Evolutionary conservation across 768 basidiomycete genomes (phyloP), one percentile per base, ranked within the genome.

Genomic region (Pulveroboletus sp.): DNA sequence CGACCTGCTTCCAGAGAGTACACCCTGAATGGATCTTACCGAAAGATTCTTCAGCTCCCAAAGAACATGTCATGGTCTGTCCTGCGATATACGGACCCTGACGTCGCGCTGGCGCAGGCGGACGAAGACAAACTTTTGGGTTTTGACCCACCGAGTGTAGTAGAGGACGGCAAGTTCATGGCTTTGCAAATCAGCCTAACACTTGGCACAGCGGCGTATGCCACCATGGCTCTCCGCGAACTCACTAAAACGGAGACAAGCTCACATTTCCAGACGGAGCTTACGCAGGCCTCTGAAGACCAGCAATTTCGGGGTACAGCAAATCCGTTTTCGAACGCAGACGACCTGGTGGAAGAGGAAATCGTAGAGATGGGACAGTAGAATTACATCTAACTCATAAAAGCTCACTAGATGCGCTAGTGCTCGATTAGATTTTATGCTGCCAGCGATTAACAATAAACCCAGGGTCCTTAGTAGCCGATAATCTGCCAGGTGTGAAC

Each of bases 221-320:
- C 96, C 2, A 99, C 96, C 2, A 99, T 99, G 96, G 95, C 94
- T 4, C 68, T 99, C 57, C 82, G 93, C 35, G 93, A 96, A 70
- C 82, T 96, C 37, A 93, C 93, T 13, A 98, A 95, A 72, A 90
- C 87, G 29, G 93, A 97, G 62, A 97, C 94, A 17, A 93, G 91
- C 64, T 86, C 92, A 34, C 92, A 93, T 60, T 85, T 83, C 71
- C 94, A 96, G 64, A 87, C 78, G n/a, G 72, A 73, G 56, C 75
- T 93, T 53, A 93, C 91, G 12, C 77, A 75, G 45, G 75, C 79
- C 27, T 83, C 89, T 19, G 89, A 88, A 64, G 91, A 93, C 62
- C 91, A 93, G 64, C 81, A 81, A 58, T 91, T 83, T 65, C 79
- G 81, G 55, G 83, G 86, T 5, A 69, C 68, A n/a, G 64, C 50